Evolutionary conservation across 73 alveolate species (phyloP).

Genomic region (Paramecium biaurelia): DNA sequence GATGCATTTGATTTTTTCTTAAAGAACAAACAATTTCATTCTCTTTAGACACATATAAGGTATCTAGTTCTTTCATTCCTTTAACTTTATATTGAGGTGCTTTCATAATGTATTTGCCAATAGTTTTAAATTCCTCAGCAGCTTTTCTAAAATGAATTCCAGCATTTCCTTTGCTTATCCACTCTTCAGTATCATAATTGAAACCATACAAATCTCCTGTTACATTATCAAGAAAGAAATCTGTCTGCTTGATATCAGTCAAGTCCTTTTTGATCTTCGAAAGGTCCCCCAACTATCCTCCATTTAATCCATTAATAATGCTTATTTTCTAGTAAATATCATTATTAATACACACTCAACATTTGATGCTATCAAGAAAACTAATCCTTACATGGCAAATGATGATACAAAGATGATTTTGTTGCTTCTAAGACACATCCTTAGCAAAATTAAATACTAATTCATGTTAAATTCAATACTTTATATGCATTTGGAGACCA

Average conservation of each 20-base stretch:
- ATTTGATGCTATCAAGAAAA: conserved; percentile 56
- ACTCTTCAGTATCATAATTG: conserved; percentile 71
- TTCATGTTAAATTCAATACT: background rate
- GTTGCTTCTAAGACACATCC: conserved; percentile 59
- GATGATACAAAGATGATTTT: conserved; percentile 52
- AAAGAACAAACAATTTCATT: conserved; percentile 40
- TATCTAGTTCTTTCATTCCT: conserved; percentile 18
- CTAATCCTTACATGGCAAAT: conserved; percentile 59
- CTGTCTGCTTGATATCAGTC: conserved; percentile 65
- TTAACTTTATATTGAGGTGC: conserved; percentile 30
- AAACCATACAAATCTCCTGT: conserved; percentile 92
- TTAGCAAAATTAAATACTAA: conserved; percentile 37
- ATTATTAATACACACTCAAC: conserved; percentile 44
- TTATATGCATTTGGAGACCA: conserved; percentile 83
- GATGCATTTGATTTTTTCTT: conserved; percentile 55
- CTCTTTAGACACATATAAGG: conserved; percentile 1
- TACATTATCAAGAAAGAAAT: conserved; percentile 87
- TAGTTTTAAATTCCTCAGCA: conserved; percentile 61
- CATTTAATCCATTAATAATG: conserved; percentile 59
- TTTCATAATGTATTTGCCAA: conserved; percentile 54
- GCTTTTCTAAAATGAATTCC: conserved; percentile 86
- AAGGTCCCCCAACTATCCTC: conserved; percentile 65
- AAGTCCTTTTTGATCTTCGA: conserved; percentile 45
- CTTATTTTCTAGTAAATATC: background rate
- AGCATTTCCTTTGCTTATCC: conserved; percentile 92